phyloP scores from a whole-genome alignment of 2,329 filamentous ascomycete genomes.

The Xenosphaeropsis pyriputrescens region DNA sequence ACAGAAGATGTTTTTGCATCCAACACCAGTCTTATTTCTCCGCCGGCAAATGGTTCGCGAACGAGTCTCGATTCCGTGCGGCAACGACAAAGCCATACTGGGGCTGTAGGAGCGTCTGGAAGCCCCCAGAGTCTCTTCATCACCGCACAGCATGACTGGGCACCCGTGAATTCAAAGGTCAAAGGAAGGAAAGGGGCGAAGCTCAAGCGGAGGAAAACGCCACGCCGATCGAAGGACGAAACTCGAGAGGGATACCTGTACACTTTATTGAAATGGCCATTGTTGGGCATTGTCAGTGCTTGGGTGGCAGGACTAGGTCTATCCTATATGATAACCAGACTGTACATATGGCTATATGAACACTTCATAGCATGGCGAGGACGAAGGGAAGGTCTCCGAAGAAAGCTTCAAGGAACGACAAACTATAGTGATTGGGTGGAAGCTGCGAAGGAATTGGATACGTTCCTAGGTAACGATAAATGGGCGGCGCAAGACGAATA shows the following conservation, averaged over 20 bases:
- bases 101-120: not conserved
- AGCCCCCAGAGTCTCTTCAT: conserved; percentile 38
- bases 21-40: not conserved
- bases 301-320: conserved; percentile 66
- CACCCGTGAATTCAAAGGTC: conserved; percentile 66
- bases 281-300: conserved; percentile 63
- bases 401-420: conserved; percentile 53
- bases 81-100: not conserved
- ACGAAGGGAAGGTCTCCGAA: conserved; percentile 53
- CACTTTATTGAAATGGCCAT: conserved; percentile 78
- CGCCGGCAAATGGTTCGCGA: conserved; percentile 1
- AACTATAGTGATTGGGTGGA: conserved; percentile 75
- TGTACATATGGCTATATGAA: conserved; percentile 90
- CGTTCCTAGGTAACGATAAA: conserved; percentile 61
- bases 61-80: conserved; percentile 5
- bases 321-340: conserved; percentile 64
- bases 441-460: conserved; percentile 67
- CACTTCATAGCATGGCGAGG: conserved; percentile 85
- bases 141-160: conserved; percentile 90
- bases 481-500: conserved; percentile 72
- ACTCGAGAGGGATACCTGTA: conserved; percentile 91
- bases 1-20: conserved; percentile 29
- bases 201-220: conserved; percentile 19
- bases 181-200: conserved; percentile 11
- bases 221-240: conserved; percentile 60